phyloP scores from a whole-genome alignment of 2,329 filamentous ascomycete species.

The Colletotrichum sp. region DNA sequence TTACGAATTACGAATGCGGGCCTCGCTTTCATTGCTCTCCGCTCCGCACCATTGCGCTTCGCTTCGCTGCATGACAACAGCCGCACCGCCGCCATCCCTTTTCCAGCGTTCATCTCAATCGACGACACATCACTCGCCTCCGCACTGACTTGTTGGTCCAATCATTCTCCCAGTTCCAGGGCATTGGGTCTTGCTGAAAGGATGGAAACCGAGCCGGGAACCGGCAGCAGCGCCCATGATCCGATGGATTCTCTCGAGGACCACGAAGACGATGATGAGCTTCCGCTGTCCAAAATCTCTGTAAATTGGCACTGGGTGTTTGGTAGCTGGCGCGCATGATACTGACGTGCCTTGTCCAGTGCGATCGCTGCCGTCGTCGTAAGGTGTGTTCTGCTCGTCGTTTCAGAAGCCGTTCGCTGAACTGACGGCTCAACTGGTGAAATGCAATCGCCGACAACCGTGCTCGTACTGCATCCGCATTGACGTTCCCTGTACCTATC shows the following conservation, averaged over 20 bases:
- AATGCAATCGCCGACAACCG: conserved; percentile 2
- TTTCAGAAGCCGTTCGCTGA: not conserved
- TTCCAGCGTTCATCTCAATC: not conserved
- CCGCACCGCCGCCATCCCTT: not conserved
- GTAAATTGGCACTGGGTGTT: not conserved
- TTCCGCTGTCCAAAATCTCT: not conserved
- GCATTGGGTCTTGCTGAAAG: not conserved
- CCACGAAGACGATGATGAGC: not conserved
- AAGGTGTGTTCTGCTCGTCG: not conserved
- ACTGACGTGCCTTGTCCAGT: not conserved
- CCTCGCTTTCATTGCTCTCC: not conserved
- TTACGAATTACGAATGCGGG: not conserved
- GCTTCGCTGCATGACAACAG: not conserved
- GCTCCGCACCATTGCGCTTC: not conserved
- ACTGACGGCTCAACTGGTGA: not conserved
- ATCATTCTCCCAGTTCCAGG: not conserved
- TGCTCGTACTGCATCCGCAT: conserved; percentile 4
- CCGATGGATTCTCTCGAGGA: not conserved
- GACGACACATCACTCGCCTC: not conserved
- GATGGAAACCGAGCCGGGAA: not conserved
- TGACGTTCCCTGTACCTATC: not conserved
- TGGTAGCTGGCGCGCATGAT: not conserved
- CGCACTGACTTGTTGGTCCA: not conserved
- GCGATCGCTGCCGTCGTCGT: conserved; percentile 9
- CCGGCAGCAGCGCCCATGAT: not conserved